phyloP scores from a whole-genome alignment of 2,329 filamentous ascomycete species.

The Claviceps capensis region DNA sequence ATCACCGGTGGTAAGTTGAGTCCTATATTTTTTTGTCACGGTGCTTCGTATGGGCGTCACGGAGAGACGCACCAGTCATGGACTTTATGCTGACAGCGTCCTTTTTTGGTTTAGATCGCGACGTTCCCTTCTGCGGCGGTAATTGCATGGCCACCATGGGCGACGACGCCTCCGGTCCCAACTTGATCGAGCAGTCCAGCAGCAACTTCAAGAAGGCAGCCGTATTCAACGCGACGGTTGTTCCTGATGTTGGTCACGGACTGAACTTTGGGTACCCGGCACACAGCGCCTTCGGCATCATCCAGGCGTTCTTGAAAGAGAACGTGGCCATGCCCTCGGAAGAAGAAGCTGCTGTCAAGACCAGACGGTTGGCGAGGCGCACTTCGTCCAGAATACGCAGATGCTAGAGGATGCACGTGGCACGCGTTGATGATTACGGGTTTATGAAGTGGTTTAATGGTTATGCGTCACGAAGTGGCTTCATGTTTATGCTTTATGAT shows the following conservation, averaged over 20 bases:
- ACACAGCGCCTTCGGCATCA: conserved; percentile 19
- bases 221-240: conserved; percentile 38
- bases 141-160: conserved; percentile 36
- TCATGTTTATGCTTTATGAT: neutral
- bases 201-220: conserved; percentile 29
- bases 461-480: neutral
- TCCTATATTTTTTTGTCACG: neutral
- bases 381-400: neutral
- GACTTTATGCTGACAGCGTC: neutral
- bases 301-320: conserved; percentile 20
- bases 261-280: conserved; percentile 32
- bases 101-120: conserved; percentile 20
- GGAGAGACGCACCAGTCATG: no score
- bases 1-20: conserved; percentile 37
- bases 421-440: neutral
- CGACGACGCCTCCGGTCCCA: conserved; percentile 21
- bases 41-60: neutral
- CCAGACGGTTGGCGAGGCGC: neutral
- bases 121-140: conserved; percentile 47
- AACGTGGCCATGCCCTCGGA: neutral
- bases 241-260: conserved; percentile 36
- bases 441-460: neutral
- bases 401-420: neutral
- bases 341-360: neutral
- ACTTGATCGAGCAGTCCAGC: conserved; percentile 28